Evolutionary conservation across 78 protist genomes (phyloP).

Genomic region (Monosiga brevicollis): DNA sequence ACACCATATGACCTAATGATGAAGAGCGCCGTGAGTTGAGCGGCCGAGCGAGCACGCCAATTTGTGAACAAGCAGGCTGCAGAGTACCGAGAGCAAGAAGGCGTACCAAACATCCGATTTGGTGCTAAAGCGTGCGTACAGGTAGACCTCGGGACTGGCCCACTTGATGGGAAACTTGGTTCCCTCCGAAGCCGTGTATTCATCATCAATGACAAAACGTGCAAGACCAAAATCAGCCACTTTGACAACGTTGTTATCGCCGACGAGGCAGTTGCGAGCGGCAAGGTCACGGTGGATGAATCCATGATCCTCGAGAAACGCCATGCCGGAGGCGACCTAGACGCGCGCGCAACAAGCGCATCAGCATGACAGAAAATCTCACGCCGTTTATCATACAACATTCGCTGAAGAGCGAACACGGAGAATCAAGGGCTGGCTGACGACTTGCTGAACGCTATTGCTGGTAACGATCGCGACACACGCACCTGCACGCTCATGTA

Average conservation of each 20-base stretch:
- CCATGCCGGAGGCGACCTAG: background rate
- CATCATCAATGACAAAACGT: background rate
- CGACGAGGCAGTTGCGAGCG: background rate
- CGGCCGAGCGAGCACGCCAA: background rate
- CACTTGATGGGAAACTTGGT: constrained; percentile 9
- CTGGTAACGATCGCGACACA: too few relatives aligned
- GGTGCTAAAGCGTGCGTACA: background rate
- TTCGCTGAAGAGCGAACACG: too few relatives aligned
- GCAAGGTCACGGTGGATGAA: constrained; percentile 10
- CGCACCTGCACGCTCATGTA: too few relatives aligned
- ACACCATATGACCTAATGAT: background rate
- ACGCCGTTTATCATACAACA: too few relatives aligned
- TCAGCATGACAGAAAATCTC: too few relatives aligned
- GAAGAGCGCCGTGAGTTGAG: background rate
- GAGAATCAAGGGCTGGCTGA: too few relatives aligned
- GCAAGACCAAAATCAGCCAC: constrained; percentile 7
- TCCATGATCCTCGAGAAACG: background rate
- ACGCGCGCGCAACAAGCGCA: background rate
- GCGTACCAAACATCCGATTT: background rate
- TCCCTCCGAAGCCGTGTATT: constrained; percentile 5
- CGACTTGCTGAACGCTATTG: too few relatives aligned
- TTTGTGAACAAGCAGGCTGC: background rate
- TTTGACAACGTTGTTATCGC: background rate
- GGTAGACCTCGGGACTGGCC: background rate
- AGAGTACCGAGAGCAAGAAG: too few relatives aligned